Conservation (phyloP, 441 rosid genomes). For the Mallotus repandus region DNA sequence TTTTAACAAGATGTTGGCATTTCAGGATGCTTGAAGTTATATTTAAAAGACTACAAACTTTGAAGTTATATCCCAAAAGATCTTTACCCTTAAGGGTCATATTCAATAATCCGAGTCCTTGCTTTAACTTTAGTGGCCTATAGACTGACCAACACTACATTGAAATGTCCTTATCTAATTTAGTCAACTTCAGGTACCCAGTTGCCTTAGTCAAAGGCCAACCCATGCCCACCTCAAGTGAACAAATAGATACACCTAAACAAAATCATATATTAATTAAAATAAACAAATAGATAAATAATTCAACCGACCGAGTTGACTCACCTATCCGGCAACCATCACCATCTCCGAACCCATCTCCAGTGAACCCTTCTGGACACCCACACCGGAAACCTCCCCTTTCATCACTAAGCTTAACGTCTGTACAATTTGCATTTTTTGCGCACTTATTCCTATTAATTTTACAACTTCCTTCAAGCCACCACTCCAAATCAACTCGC, state of each 20-base stretch:
- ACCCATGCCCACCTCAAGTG: not conserved
- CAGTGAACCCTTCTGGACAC: slow-evolving; percentile 49
- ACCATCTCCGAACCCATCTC: slow-evolving; percentile 55
- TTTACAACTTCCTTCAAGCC: slow-evolving; percentile 43
- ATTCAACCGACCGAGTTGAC: slow-evolving; percentile 30
- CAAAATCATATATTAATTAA: not conserved
- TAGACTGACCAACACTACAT: not conserved
- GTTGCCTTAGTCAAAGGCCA: slow-evolving; percentile 25
- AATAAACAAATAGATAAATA: not conserved
- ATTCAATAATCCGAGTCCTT: not conserved
- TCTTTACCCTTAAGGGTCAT: too few species aligned
- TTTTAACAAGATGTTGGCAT: too few species aligned
- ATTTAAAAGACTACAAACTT: too few species aligned
- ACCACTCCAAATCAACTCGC: slow-evolving; percentile 54
- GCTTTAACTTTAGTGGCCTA: slow-evolving; percentile 10
- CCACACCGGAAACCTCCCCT: slow-evolving; percentile 39
- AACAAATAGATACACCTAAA: too few species aligned
- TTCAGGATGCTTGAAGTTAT: slow-evolving; percentile 4
- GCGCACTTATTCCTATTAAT: slow-evolving; percentile 26
- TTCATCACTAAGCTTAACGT: slow-evolving; percentile 15
- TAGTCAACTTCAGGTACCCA: slow-evolving; percentile 16
- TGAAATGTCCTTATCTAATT: slow-evolving; percentile 8
- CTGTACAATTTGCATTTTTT: slow-evolving; percentile 22
- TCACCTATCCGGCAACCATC: slow-evolving; percentile 58
- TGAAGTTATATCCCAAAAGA: too few species aligned